phyloP scores from a whole-genome alignment of 192 early-diverging fungal species.

The Entomortierella beljakovae region DNA sequence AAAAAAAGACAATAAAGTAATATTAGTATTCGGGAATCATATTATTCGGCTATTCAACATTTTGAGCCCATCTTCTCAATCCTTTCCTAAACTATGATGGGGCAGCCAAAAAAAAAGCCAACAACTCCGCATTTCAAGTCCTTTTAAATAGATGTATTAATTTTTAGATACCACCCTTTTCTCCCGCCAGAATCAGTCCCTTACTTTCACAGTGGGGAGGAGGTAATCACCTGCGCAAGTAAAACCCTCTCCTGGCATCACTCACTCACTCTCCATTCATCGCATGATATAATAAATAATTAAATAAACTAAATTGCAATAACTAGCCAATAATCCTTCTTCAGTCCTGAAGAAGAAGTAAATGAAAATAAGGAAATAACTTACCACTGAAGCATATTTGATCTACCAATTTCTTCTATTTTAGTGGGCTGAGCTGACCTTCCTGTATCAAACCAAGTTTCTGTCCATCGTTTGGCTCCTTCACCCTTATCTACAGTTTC shows the following conservation, averaged over 20 bases:
- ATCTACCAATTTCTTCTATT: slow-evolving; percentile 36
- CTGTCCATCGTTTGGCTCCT: slow-evolving; percentile 31
- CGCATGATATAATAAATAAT: too few relatives aligned
- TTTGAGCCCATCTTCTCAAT: slow-evolving; percentile 1
- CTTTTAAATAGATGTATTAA: too few relatives aligned
- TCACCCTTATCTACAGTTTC: slow-evolving; percentile 31
- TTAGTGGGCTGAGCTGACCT: slow-evolving; percentile 30
- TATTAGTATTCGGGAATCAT: not conserved
- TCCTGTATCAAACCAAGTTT: slow-evolving; percentile 51
- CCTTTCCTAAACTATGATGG: not conserved
- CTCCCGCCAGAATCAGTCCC: not conserved
- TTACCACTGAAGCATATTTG: slow-evolving; percentile 52
- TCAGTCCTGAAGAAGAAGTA: not conserved
- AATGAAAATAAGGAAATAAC: not conserved
- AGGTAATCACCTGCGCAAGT: not conserved
- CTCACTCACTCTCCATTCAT: not conserved
- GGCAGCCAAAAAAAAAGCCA: not conserved
- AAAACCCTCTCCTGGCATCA: not conserved
- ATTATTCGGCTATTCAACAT: not conserved
- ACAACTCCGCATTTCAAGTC: not conserved
- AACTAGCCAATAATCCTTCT: too few relatives aligned
- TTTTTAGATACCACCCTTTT: not conserved
- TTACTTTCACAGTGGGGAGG: not conserved
- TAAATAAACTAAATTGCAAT: too few relatives aligned
- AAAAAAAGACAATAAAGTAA: not conserved